Evolutionary conservation across 306 rosid genomes (phyloP), one percentile per base, ranked within the genome.

Genomic region (Citrullus mucosospermus): DNA sequence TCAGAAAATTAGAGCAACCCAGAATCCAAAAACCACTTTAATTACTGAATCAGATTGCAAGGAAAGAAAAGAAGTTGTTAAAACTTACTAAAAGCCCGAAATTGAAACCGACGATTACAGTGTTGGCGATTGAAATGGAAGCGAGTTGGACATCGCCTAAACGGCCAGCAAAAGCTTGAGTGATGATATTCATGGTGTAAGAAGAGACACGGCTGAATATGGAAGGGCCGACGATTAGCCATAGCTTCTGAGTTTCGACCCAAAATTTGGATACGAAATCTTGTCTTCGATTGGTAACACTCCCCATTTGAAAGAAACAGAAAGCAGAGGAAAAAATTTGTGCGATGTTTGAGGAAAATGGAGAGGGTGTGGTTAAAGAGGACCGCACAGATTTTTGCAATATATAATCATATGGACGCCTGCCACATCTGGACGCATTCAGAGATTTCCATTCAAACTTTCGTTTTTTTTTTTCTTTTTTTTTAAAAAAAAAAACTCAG

Each of bases 151-250:
- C 91, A 0, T 92, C 93, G 0, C 96, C 97, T 0, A 92, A 86
- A 85, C 86, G 97, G 22, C 97, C 97, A 9, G 91, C 90, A 79
- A 92, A 92, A 80, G 97, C 89, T 82, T 86, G 97, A 14, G 93
- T 88, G 13, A 92, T 68, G 18, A 92, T 88, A 82, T 90, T 90
- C 97, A 92, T 92, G 84, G 90, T 50, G 87, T 39, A 90, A 0
- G 83, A 0, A 4, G 91, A 89, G 9, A 89, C 15, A 16, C 96
- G 92, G 83, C 93, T 89, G 86, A 92, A 85, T 63, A 92, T 92
- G 18, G 96, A 78, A 14, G 96, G 97, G 1, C 97, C 97, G 1
- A 90, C 96, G 8, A 92, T 86, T 8, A 34, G 56, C 97, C 97
- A 92, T 83, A 92, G 86, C 77, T 90, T 82, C 86, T 78, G 85